Evolutionary conservation across 1,284 basidiomycete species (phyloP).

Genomic region (Cystobasidiaceae sp.): DNA sequence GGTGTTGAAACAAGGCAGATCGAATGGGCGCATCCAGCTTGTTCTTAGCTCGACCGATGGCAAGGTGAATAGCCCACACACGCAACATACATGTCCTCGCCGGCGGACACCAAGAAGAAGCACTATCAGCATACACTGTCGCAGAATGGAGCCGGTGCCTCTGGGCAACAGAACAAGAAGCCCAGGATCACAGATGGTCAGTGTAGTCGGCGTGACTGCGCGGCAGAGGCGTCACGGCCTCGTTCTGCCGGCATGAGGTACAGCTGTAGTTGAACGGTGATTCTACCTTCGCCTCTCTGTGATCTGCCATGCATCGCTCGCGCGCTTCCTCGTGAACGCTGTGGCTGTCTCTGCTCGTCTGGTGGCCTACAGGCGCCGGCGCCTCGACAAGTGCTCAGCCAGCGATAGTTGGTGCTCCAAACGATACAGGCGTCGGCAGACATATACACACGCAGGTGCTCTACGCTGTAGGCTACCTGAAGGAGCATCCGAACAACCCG

Average conservation of each 20-base stretch:
- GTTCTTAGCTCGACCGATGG: too few relatives aligned
- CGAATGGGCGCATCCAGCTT: too few relatives aligned
- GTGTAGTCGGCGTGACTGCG: too few relatives aligned
- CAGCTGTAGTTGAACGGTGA: too few relatives aligned
- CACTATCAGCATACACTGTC: neutral
- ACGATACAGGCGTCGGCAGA: constrained; percentile 69
- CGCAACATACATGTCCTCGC: constrained; percentile 2
- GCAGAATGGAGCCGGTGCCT: neutral
- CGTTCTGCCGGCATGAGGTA: too few relatives aligned
- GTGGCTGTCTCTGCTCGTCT: too few relatives aligned
- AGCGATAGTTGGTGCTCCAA: constrained; percentile 53
- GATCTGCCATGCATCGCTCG: too few relatives aligned
- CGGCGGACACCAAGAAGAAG: constrained; percentile 20
- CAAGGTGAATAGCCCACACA: neutral
- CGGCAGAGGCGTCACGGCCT: too few relatives aligned
- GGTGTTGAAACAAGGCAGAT: too few relatives aligned
- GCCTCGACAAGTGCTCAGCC: neutral
- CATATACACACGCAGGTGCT: constrained; percentile 82
- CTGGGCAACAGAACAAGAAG: constrained; percentile 17
- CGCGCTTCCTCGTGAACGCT: too few relatives aligned
- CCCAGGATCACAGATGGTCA: constrained; percentile 21
- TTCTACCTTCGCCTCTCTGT: too few relatives aligned
- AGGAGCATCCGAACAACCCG: constrained; percentile 45
- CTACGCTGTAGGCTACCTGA: constrained; percentile 74
- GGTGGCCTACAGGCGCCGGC: neutral